Evolutionary conservation across 768 basidiomycete species (phyloP).

Genomic region (Rhodosporidiobolus sp.): DNA sequence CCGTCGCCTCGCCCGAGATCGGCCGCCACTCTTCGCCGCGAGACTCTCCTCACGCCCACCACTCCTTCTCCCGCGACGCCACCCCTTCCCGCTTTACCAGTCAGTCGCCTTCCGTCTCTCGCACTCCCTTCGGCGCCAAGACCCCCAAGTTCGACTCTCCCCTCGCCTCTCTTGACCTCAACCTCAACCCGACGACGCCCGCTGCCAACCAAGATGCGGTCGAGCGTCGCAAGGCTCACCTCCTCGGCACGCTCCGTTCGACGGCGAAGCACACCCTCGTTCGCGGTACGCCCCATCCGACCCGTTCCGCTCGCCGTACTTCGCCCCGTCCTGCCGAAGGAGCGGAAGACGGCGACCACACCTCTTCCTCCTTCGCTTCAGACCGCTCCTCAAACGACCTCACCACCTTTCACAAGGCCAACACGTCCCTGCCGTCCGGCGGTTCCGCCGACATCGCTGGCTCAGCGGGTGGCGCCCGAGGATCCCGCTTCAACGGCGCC

Average conservation of each 20-base stretch:
- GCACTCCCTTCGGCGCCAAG: neutral
- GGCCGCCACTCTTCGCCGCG: conserved; percentile 27
- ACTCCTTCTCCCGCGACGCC: neutral
- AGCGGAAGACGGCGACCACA: conserved; percentile 13
- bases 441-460: conserved; percentile 54
- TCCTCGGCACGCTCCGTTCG: conserved; percentile 78
- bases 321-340: neutral
- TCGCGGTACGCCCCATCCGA: conserved; percentile 63
- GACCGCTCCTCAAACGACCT: conserved; percentile 77
- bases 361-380: conserved; percentile 63
- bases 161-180: conserved; percentile 2
- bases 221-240: conserved; percentile 68
- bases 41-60: conserved; percentile 1
- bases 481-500: conserved; percentile 64
- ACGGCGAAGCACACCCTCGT: conserved; percentile 70
- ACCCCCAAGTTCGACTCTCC: conserved; percentile 27
- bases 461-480: conserved; percentile 54
- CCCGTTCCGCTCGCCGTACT: conserved; percentile 31
- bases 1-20: conserved; percentile 13
- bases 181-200: conserved; percentile 12
- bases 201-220: conserved; percentile 25
- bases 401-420: conserved; percentile 67
- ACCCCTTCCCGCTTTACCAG: conserved; percentile 12
- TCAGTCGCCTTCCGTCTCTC: conserved; percentile 12
- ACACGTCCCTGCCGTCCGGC: conserved; percentile 82